Percentiles rank a stretch among this genome's conserved stretches.
These are phyloP conservation scores for Diplogelasinospora grovesii DNA, from an alignment of 495 filamentous ascomycete genomes.

Conservation along the genomic window DNA sequence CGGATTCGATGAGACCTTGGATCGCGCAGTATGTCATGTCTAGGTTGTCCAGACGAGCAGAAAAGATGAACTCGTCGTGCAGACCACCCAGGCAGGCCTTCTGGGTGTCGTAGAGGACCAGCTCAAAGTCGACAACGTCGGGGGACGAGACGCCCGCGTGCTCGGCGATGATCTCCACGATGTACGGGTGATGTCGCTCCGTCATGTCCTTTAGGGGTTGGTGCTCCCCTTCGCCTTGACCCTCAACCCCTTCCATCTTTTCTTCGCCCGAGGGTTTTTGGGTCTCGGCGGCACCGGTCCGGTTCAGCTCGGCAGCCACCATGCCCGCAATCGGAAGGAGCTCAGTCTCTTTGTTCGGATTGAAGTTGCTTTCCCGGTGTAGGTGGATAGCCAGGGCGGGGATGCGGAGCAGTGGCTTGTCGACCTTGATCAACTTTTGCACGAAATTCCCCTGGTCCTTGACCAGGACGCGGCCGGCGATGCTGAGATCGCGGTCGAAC, in stretches of 20 bases:
- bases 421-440: slow-evolving; percentile 84
- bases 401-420: slow-evolving; percentile 83
- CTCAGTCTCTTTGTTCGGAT: slow-evolving; percentile 95
- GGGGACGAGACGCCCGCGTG: slow-evolving; percentile 60
- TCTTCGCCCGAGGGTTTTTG: slow-evolving; percentile 26
- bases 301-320: slow-evolving; percentile 79
- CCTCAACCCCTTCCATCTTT: slow-evolving; percentile 41
- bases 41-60: slow-evolving; percentile 86
- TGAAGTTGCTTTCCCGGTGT: slow-evolving; percentile 73
- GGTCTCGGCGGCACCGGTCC: slow-evolving; percentile 35
- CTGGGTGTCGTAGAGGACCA: slow-evolving; percentile 93
- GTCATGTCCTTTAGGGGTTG: slow-evolving; percentile 67
- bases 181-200: slow-evolving; percentile 82
- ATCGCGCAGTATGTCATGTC: slow-evolving; percentile 90
- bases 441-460: slow-evolving; percentile 69
- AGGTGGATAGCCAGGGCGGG: slow-evolving; percentile 92
- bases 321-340: slow-evolving; percentile 89
- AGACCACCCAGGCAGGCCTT: slow-evolving; percentile 82
- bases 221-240: slow-evolving; percentile 48
- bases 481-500: slow-evolving; percentile 92
- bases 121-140: slow-evolving; percentile 87
- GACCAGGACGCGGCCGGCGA: slow-evolving; percentile 84
- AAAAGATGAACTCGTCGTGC: slow-evolving; percentile 91
- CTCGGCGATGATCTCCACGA: slow-evolving; percentile 80
- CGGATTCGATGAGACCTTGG: slow-evolving; percentile 71